These are phyloP conservation scores for Ophioceras dolichostomum DNA, from an alignment of 2,329 filamentous ascomycete species.

Conservation along the genomic window DNA sequence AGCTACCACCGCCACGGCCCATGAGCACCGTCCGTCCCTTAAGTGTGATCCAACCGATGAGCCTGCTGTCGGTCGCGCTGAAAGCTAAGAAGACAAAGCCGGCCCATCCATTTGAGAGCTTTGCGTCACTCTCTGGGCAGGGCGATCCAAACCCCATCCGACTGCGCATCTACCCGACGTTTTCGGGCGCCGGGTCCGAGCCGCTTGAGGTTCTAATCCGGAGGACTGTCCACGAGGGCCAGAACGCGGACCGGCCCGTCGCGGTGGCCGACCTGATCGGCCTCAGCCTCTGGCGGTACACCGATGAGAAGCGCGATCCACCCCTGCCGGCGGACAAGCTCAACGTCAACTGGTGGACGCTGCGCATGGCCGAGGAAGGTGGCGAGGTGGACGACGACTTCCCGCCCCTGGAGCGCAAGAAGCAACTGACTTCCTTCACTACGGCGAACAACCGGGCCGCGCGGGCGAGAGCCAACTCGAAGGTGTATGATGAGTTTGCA, in stretches of 20 bases:
- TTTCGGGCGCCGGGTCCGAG: constrained; percentile 50
- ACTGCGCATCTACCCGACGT: constrained; percentile 67
- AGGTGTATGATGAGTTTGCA: constrained; percentile 73
- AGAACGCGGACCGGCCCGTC: constrained; percentile 45
- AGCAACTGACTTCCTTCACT: constrained; percentile 65
- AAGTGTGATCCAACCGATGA: constrained; percentile 58
- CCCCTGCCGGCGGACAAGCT: constrained; percentile 50
- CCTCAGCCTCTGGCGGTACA: constrained; percentile 64
- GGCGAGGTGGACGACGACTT: constrained; percentile 82
- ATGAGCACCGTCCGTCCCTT: constrained; percentile 49
- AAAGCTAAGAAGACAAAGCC: constrained; percentile 60
- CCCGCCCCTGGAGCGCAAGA: constrained; percentile 62
- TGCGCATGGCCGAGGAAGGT: constrained; percentile 75
- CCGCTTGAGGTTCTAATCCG: constrained; percentile 62
- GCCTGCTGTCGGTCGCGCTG: constrained; percentile 58
- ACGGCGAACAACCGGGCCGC: constrained; percentile 64
- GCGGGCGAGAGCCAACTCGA: constrained; percentile 58
- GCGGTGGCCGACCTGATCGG: constrained; percentile 75
- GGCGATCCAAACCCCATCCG: constrained; percentile 66
- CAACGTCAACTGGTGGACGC: constrained; percentile 71
- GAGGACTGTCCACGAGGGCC: constrained; percentile 53
- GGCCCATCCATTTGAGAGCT: constrained; percentile 62
- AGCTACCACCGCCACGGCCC: constrained; percentile 59
- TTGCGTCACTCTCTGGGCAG: constrained; percentile 64
- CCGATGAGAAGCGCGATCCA: constrained; percentile 63